A percentile compares a stretch with the other conserved stretches of the same genome.
Evolutionary conservation across 192 early-diverging fungal species (phyloP).

Genomic region (Pecoramyces ruminantium): DNA sequence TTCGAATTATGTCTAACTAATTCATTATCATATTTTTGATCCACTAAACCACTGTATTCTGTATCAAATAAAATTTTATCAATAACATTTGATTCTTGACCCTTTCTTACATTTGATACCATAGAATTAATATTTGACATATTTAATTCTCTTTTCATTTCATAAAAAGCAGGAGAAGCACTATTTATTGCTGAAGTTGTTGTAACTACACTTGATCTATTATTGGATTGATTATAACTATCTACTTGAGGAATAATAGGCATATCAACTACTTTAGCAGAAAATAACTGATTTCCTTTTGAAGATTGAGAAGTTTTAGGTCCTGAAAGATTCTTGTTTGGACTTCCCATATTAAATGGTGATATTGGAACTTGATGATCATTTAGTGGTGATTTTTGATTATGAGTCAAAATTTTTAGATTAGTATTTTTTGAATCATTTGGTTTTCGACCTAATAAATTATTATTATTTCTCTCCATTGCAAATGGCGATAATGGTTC

Average conservation of each 20-base stretch:
- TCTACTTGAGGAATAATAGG: background rate
- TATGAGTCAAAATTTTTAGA: background rate
- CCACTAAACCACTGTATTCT: background rate
- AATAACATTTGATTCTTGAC: background rate
- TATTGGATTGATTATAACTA: background rate
- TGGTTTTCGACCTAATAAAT: background rate
- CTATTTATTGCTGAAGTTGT: background rate
- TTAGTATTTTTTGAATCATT: background rate
- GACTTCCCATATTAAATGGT: background rate
- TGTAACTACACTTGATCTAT: background rate
- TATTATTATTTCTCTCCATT: background rate
- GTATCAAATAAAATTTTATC: background rate
- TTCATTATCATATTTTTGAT: background rate
- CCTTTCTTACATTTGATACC: background rate
- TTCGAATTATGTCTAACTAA: background rate
- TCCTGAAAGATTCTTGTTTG: background rate
- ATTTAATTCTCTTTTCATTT: background rate
- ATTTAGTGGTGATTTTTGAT: background rate
- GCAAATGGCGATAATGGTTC: background rate
- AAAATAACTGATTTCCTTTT: background rate
- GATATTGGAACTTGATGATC: background rate
- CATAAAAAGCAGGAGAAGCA: background rate
- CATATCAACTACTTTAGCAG: background rate
- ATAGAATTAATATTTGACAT: background rate
- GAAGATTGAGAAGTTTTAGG: background rate